phyloP scores from a whole-genome alignment of 352 stramenopile species.

The Peronospora belbahrii region DNA sequence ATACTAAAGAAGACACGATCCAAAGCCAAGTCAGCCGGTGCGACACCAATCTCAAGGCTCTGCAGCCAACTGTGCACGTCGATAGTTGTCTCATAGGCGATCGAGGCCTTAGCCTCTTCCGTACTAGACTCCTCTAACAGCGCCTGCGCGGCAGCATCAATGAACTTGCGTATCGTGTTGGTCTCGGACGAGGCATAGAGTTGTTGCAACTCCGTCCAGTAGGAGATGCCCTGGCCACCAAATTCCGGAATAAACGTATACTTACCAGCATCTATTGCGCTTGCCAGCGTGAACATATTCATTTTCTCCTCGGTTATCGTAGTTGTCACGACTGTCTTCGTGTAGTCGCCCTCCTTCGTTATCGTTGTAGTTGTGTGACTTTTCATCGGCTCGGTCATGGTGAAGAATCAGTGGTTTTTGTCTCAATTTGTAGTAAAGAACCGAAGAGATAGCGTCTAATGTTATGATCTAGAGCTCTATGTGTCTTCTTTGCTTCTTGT shows the following conservation, averaged over 20 bases:
- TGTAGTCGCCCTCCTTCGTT: constrained; percentile 13
- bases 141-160: constrained; percentile 36
- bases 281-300: constrained; percentile 15
- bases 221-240: constrained; percentile 58
- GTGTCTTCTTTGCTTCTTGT: constrained; percentile 5
- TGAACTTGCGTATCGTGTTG: constrained; percentile 28
- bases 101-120: constrained; percentile 30
- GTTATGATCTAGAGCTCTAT: constrained; percentile 8
- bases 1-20: constrained; percentile 67
- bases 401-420: constrained; percentile 10
- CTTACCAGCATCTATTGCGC: constrained; percentile 13
- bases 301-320: constrained; percentile 3
- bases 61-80: constrained; percentile 54
- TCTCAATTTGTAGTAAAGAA: background rate
- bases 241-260: constrained; percentile 48
- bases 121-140: constrained; percentile 44
- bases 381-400: constrained; percentile 24
- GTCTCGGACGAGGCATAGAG: constrained; percentile 38
- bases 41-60: constrained; percentile 15
- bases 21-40: constrained; percentile 6
- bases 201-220: constrained; percentile 51
- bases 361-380: constrained; percentile 24
- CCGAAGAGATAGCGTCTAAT: constrained; percentile 4
- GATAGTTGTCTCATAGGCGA: constrained; percentile 39
- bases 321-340: constrained; percentile 23